Percentiles rank a stretch among this genome's conserved stretches.
Conservation (phyloP, 2,329 filamentous ascomycete species). For the Exutisphaerella laricina region DNA sequence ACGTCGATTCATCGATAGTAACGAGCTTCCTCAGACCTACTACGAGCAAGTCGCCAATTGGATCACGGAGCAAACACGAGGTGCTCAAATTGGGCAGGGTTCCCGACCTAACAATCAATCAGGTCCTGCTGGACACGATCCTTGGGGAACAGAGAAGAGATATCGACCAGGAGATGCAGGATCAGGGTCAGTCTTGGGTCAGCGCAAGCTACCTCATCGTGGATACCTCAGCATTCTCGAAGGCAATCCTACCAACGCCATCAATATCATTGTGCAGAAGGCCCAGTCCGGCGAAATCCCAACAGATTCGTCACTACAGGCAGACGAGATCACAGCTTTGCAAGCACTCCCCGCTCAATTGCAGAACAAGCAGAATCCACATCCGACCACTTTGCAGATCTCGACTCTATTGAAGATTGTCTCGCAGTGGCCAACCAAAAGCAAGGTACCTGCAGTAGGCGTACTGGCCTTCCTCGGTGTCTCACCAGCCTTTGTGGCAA, state of each 20-base stretch:
- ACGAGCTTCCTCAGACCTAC: slow-evolving; percentile 80
- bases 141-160: slow-evolving; percentile 70
- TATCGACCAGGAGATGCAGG: slow-evolving; percentile 67
- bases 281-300: slow-evolving; percentile 67
- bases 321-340: slow-evolving; percentile 62
- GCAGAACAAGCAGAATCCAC: slow-evolving; percentile 46
- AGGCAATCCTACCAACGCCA: slow-evolving; percentile 32
- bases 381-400: slow-evolving; percentile 40
- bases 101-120: slow-evolving; percentile 38
- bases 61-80: slow-evolving; percentile 83
- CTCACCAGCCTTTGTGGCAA: slow-evolving; percentile 59
- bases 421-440: slow-evolving; percentile 72
- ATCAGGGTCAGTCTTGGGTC: slow-evolving; percentile 29
- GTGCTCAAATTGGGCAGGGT: slow-evolving; percentile 64
- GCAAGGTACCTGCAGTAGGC: slow-evolving; percentile 79
- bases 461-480: slow-evolving; percentile 76
- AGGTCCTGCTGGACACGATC: slow-evolving; percentile 55
- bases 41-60: slow-evolving; percentile 90
- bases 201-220: slow-evolving; percentile 28
- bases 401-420: slow-evolving; percentile 59
- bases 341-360: slow-evolving; percentile 58
- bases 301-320: slow-evolving; percentile 62
- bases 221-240: slow-evolving; percentile 29
- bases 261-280: slow-evolving; percentile 63
- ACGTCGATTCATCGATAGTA: slow-evolving; percentile 82